phyloP scores from a whole-genome alignment of 352 stramenopile species.

The Phytophthora litchii region DNA sequence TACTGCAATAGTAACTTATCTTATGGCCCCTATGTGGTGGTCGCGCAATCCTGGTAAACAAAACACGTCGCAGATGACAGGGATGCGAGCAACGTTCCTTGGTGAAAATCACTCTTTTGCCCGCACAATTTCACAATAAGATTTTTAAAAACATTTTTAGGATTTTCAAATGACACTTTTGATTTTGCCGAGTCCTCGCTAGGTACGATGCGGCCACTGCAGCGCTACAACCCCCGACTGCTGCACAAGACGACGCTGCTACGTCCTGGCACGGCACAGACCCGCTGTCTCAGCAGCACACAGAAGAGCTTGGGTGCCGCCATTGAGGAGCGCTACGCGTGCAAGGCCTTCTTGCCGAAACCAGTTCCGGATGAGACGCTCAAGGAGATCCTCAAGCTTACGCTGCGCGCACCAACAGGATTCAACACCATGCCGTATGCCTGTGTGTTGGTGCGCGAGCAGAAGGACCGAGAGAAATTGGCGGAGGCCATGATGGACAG shows the following conservation, averaged over 20 bases:
- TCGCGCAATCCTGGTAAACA: no score
- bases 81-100: no score
- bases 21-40: no score
- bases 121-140: no score
- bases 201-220: no score
- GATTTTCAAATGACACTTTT: slow-evolving; percentile 20
- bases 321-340: slow-evolving; percentile 44
- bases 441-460: slow-evolving; percentile 74
- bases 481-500: slow-evolving; percentile 78
- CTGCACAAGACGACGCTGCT: slow-evolving; percentile 1
- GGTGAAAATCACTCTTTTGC: no score
- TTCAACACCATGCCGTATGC: slow-evolving; percentile 88
- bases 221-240: slow-evolving; percentile 7
- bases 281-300: slow-evolving; percentile 16
- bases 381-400: slow-evolving; percentile 65
- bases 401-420: slow-evolving; percentile 72
- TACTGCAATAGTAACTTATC: no score
- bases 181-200: slow-evolving; percentile 17
- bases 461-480: slow-evolving; percentile 69
- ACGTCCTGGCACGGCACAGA: background rate
- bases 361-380: slow-evolving; percentile 62
- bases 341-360: slow-evolving; percentile 50
- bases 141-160: no score
- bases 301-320: slow-evolving; percentile 20
- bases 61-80: no score